Evolutionary conservation across 1,284 basidiomycete species (phyloP).

Genomic region (Papiliotrema fonsecae): DNA sequence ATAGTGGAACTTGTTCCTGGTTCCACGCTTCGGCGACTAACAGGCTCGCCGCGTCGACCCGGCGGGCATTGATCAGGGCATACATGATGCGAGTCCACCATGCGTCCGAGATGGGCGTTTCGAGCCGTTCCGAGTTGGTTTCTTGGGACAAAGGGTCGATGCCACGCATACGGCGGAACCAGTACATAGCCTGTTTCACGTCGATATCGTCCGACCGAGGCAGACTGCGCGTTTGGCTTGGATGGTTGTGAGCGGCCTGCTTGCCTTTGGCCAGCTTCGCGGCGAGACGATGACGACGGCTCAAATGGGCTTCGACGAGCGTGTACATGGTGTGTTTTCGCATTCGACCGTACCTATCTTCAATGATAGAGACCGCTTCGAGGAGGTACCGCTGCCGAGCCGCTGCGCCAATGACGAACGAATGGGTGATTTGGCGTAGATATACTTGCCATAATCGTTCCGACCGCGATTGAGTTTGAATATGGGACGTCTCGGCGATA

Average conservation of each 20-base stretch:
- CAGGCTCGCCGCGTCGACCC: background rate
- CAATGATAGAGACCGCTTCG: background rate
- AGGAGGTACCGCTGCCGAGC: background rate
- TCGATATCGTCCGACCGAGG: background rate
- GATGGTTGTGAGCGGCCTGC: no score
- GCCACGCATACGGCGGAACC: background rate
- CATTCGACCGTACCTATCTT: background rate
- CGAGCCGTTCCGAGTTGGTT: background rate
- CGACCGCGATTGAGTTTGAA: background rate
- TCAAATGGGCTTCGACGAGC: background rate
- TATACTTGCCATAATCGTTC: background rate
- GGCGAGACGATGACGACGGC: background rate
- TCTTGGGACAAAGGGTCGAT: no score
- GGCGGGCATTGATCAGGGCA: background rate
- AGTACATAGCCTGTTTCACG: background rate
- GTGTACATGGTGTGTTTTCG: background rate
- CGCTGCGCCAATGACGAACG: background rate
- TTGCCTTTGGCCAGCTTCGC: no score
- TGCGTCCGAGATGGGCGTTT: background rate
- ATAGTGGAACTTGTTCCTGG: background rate
- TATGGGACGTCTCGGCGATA: background rate
- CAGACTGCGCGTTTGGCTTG: no score
- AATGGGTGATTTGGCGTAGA: background rate
- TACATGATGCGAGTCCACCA: background rate
- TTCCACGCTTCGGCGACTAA: conserved; percentile 1